Percentiles rank a stretch among this genome's conserved stretches.
Evolutionary conservation across 805 yeast species (phyloP).

Genomic region (Yarrowia alimentaria): DNA sequence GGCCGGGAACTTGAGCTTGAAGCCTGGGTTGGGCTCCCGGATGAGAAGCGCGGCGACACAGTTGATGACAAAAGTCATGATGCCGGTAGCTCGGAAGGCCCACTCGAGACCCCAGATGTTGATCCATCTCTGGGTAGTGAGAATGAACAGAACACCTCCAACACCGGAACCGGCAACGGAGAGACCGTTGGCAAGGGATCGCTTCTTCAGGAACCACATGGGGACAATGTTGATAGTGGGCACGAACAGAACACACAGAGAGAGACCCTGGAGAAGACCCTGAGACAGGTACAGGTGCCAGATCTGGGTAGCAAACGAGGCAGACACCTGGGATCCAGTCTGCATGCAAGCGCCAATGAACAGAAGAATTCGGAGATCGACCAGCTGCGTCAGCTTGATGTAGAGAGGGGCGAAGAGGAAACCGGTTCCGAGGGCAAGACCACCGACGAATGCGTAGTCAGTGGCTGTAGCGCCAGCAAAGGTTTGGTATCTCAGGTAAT

Average conservation of each 20-base stretch:
- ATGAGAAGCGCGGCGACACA: conserved; percentile 6
- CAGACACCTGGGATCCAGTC: conserved; percentile 21
- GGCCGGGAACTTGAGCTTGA: conserved; percentile 24
- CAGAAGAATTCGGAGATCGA: conserved; percentile 17
- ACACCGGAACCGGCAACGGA: conserved; percentile 50
- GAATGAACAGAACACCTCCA: conserved; percentile 47
- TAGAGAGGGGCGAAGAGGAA: conserved; percentile 24
- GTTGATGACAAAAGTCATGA: conserved; percentile 26
- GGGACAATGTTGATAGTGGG: conserved; percentile 49
- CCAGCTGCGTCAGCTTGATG: conserved; percentile 13
- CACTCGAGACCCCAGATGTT: conserved; percentile 51
- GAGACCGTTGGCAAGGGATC: conserved; percentile 52
- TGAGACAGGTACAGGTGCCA: conserved; percentile 57
- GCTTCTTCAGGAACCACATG: conserved; percentile 49
- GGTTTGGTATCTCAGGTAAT: conserved; percentile 21
- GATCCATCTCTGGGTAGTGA: conserved; percentile 41
- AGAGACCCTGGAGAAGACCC: conserved; percentile 51
- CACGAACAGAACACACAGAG: conserved; percentile 47
- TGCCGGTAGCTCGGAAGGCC: conserved; percentile 51
- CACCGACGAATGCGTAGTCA: conserved; percentile 27
- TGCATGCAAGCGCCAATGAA: conserved; percentile 17
- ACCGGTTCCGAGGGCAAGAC: conserved; percentile 22
- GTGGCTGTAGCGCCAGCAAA: conserved; percentile 15
- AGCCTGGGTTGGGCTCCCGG: conserved; percentile 27
- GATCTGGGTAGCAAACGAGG: conserved; percentile 32